Conservation (phyloP, 306 rosid species). For the Urtica urens region DNA sequence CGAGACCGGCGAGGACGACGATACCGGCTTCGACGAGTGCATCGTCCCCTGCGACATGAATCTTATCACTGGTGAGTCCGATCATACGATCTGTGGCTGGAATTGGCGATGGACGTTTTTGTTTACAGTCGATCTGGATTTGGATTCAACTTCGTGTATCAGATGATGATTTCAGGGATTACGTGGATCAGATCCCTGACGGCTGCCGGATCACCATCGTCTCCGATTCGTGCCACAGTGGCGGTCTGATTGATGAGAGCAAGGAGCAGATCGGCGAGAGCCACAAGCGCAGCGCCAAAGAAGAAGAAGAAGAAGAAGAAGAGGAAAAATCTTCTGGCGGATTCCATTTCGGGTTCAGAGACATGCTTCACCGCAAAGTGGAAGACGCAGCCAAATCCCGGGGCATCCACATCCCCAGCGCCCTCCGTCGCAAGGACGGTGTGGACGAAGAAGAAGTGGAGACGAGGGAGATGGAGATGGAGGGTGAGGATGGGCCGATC, state of each 20-base stretch:
- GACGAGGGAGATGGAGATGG: slow-evolving; percentile 36
- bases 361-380: slow-evolving; percentile 40
- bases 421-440: slow-evolving; percentile 14
- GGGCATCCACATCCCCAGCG: slow-evolving; percentile 57
- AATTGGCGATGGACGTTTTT: too few species aligned
- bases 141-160: slow-evolving; percentile 1
- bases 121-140: background rate
- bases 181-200: slow-evolving; percentile 41
- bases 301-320: slow-evolving; percentile 6
- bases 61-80: slow-evolving; percentile 52
- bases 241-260: slow-evolving; percentile 55
- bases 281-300: slow-evolving; percentile 13
- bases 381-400: slow-evolving; percentile 56
- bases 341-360: slow-evolving; percentile 40
- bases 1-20: slow-evolving; percentile 86
- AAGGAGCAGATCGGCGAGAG: slow-evolving; percentile 82
- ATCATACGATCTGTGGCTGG: too few species aligned
- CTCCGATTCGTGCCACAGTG: slow-evolving; percentile 83
- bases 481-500: slow-evolving; percentile 30
- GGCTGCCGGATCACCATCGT: slow-evolving; percentile 56
- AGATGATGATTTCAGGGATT: slow-evolving; percentile 72
- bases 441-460: slow-evolving; percentile 25
- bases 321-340: background rate
- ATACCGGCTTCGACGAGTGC: slow-evolving; percentile 86
- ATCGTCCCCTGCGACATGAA: slow-evolving; percentile 87